Evolutionary conservation across 805 yeast species (phyloP).

Genomic region (Candida parachauliodes): DNA sequence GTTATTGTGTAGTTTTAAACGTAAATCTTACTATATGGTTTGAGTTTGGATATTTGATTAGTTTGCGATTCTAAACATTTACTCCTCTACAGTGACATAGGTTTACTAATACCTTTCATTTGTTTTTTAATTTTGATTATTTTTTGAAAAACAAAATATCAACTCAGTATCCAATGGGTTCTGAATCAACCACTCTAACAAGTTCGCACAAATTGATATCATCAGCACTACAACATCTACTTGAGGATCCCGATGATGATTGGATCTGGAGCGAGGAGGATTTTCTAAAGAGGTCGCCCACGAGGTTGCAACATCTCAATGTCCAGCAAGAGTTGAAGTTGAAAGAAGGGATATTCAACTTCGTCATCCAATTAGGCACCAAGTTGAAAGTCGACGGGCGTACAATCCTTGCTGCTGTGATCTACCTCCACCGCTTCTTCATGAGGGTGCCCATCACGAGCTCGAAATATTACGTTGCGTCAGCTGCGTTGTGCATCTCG

Average conservation of each 20-base stretch:
- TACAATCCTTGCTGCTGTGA: conserved; percentile 41
- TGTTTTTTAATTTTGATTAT: too few relatives aligned
- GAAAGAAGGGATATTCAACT: conserved; percentile 37
- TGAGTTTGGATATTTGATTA: too few relatives aligned
- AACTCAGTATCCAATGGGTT: too few relatives aligned
- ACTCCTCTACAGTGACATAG: too few relatives aligned
- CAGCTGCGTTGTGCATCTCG: conserved; percentile 42
- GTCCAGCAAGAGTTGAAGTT: conserved; percentile 35
- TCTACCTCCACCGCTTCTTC: conserved; percentile 36
- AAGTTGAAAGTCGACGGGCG: conserved; percentile 35
- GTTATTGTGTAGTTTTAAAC: too few relatives aligned
- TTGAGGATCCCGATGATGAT: conserved; percentile 15
- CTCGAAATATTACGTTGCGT: conserved; percentile 42
- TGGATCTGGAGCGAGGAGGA: conserved; percentile 39
- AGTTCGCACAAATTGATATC: too few relatives aligned
- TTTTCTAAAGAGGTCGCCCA: conserved; percentile 29
- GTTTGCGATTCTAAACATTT: too few relatives aligned
- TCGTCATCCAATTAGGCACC: conserved; percentile 34
- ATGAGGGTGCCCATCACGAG: conserved; percentile 41
- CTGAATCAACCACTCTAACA: too few relatives aligned
- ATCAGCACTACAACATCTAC: background rate
- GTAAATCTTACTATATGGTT: too few relatives aligned
- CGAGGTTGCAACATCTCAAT: conserved; percentile 23
- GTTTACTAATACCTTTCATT: too few relatives aligned
- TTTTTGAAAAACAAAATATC: too few relatives aligned